phyloP scores from a whole-genome alignment of 352 stramenopile genomes.

The Phytophthora cajani region DNA sequence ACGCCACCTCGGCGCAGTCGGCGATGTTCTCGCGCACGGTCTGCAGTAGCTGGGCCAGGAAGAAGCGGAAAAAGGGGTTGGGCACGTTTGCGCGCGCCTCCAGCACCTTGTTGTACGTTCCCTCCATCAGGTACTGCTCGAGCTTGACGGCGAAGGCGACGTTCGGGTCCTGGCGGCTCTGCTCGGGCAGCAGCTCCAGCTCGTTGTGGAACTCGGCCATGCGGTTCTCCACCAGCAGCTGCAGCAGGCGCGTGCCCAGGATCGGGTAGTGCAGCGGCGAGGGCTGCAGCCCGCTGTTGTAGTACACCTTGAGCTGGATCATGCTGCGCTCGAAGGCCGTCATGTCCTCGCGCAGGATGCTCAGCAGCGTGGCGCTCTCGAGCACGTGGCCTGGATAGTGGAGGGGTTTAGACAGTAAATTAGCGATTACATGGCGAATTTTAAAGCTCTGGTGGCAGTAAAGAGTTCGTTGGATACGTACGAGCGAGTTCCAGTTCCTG shows the following conservation, averaged over 20 bases:
- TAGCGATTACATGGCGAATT: neutral
- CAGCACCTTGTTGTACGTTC: slow-evolving; percentile 94
- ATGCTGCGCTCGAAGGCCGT: slow-evolving; percentile 89
- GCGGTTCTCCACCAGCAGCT: slow-evolving; percentile 92
- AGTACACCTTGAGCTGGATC: slow-evolving; percentile 91
- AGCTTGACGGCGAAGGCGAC: slow-evolving; percentile 91
- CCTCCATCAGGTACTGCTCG: slow-evolving; percentile 94
- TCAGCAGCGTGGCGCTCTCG: slow-evolving; percentile 90
- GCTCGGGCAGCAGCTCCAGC: slow-evolving; percentile 88
- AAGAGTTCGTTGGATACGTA: slow-evolving; percentile 34
- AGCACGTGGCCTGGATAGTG: slow-evolving; percentile 73
- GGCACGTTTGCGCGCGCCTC: slow-evolving; percentile 89
- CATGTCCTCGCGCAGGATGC: slow-evolving; percentile 86
- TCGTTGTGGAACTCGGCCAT: slow-evolving; percentile 95
- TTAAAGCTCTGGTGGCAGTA: neutral
- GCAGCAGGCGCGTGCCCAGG: slow-evolving; percentile 89
- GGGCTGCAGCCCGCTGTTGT: slow-evolving; percentile 53
- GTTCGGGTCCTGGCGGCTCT: slow-evolving; percentile 82
- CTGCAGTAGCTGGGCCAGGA: slow-evolving; percentile 93
- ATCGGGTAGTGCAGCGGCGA: slow-evolving; percentile 89
- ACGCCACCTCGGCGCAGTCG: slow-evolving; percentile 95
- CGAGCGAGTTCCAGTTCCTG: slow-evolving; percentile 81
- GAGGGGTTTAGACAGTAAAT: neutral
- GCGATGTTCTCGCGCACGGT: slow-evolving; percentile 96
- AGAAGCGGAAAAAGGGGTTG: slow-evolving; percentile 94